Percentiles rank a stretch among this genome's conserved stretches.
These are phyloP conservation scores for Gautieria morchelliformis DNA, from an alignment of 768 basidiomycete species.

Conservation along the genomic window DNA sequence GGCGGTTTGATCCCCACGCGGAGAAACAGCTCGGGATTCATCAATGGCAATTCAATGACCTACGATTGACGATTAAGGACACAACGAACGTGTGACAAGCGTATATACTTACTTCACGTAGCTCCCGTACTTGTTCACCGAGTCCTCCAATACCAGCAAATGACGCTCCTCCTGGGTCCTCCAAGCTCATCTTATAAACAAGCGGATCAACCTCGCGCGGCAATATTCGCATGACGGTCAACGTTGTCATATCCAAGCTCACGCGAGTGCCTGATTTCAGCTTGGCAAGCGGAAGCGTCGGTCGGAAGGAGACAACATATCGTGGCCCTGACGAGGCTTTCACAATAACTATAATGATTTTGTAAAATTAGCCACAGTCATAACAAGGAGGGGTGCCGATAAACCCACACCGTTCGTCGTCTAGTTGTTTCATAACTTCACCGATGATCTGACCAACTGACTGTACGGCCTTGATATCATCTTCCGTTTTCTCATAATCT, in stretches of 20 bases:
- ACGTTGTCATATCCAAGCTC: constrained; percentile 97
- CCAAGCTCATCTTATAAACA: constrained; percentile 99
- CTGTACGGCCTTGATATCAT: constrained; percentile 98
- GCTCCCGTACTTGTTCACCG: constrained; percentile 90
- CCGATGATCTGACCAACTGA: constrained; percentile 99
- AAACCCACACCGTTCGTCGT: constrained; percentile 88
- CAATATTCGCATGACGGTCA: constrained; percentile 97
- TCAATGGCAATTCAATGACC: constrained; percentile 93
- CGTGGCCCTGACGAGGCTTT: constrained; percentile 98
- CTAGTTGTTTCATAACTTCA: constrained; percentile 97
- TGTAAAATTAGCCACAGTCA: background rate
- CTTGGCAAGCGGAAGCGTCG: constrained; percentile 82
- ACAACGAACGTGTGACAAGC: background rate
- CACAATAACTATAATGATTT: constrained; percentile 68
- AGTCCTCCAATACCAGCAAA: constrained; percentile 97
- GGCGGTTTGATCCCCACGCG: constrained; percentile 97
- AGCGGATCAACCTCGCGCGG: constrained; percentile 96
- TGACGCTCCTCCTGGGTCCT: constrained; percentile 90
- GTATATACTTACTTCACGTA: constrained; percentile 65
- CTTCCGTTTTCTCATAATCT: constrained; percentile 90
- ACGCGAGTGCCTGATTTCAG: constrained; percentile 93
- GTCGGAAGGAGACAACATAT: constrained; percentile 96
- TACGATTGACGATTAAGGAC: constrained; percentile 17
- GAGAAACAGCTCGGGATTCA: constrained; percentile 88
- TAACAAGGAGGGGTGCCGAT: background rate